Evolutionary conservation across 371 early-diverging fungal species (phyloP).

Genomic region (Nematocida ironsii): DNA sequence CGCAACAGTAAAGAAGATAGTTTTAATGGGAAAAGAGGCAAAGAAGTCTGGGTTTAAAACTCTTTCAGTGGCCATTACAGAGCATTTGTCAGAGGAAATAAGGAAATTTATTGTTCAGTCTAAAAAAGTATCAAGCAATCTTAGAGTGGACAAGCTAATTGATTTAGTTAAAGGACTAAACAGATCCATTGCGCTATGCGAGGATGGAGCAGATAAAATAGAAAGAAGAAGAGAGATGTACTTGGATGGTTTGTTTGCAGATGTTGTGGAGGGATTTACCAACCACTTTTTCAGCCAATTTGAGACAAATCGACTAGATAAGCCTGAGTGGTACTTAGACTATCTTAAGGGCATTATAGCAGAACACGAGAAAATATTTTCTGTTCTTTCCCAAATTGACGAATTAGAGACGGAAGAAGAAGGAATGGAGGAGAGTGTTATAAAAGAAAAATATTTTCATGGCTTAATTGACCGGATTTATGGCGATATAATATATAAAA

Average conservation of each 20-base stretch:
- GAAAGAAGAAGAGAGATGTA: constrained; percentile 36
- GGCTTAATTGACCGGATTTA: constrained; percentile 40
- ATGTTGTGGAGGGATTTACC: constrained; percentile 54
- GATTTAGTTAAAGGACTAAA: constrained; percentile 60
- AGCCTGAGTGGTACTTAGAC: constrained; percentile 70
- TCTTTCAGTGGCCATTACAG: constrained; percentile 41
- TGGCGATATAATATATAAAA: constrained; percentile 52
- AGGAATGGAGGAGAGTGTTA: constrained; percentile 13
- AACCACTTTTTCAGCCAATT: constrained; percentile 69
- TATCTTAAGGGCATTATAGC: constrained; percentile 58
- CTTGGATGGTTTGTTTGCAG: constrained; percentile 40
- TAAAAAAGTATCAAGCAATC: constrained; percentile 15
- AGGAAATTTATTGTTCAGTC: constrained; percentile 45
- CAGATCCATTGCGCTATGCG: constrained; percentile 54
- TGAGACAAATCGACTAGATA: constrained; percentile 70
- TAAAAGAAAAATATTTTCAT: constrained; percentile 20
- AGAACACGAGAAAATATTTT: constrained; percentile 48
- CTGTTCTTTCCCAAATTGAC: constrained; percentile 37
- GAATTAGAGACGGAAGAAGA: constrained; percentile 25
- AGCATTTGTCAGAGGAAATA: constrained; percentile 45
- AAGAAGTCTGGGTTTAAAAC: constrained; percentile 55
- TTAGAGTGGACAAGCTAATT: constrained; percentile 47
- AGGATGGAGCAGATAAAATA: constrained; percentile 48
- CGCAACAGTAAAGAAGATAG: constrained; percentile 39
- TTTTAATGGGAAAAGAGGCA: constrained; percentile 7